phyloP scores from a whole-genome alignment of 768 basidiomycete species.

The Trametes cubensis region DNA sequence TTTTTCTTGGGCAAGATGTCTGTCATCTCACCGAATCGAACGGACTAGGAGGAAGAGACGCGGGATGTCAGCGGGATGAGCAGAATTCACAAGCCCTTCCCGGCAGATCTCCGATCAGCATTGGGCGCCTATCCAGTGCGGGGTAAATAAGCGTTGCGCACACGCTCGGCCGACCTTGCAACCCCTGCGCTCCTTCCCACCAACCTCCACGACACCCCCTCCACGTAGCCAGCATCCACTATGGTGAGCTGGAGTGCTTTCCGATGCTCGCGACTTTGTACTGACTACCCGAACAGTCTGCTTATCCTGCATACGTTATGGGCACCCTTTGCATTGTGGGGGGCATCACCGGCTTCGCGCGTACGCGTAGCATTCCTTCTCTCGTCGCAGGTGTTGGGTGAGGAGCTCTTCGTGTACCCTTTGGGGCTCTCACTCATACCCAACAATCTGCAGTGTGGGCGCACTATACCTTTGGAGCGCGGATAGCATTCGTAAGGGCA shows the following conservation, averaged over 20 bases:
- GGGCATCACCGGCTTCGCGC: constrained; percentile 70
- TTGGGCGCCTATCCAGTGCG: constrained; percentile 16
- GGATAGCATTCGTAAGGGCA: constrained; percentile 71
- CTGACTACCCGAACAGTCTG: constrained; percentile 53
- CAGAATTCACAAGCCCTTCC: constrained; percentile 12
- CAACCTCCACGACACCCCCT: constrained; percentile 15
- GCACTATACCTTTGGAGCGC: constrained; percentile 80
- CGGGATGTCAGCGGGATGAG: constrained; percentile 6
- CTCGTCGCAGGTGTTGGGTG: constrained; percentile 81
- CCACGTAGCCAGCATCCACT: constrained; percentile 2
- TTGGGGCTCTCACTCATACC: background rate
- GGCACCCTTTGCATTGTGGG: constrained; percentile 77
- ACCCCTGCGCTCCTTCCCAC: constrained; percentile 15
- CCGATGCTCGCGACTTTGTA: background rate
- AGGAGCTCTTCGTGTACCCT: constrained; percentile 21
- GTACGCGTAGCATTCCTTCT: constrained; percentile 79
- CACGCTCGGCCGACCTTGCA: constrained; percentile 12
- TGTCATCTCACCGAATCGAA: constrained; percentile 1
- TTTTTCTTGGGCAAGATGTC: constrained; percentile 58
- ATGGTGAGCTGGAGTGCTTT: constrained; percentile 7
- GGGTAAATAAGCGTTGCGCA: constrained; percentile 21
- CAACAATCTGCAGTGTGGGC: constrained; percentile 58
- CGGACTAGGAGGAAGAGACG: background rate
- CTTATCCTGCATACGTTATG: constrained; percentile 79
- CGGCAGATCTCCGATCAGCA: constrained; percentile 17